Base-by-base conservation (phyloP, 768 basidiomycete genomes). In the Leccinum sublutescens region DNA sequence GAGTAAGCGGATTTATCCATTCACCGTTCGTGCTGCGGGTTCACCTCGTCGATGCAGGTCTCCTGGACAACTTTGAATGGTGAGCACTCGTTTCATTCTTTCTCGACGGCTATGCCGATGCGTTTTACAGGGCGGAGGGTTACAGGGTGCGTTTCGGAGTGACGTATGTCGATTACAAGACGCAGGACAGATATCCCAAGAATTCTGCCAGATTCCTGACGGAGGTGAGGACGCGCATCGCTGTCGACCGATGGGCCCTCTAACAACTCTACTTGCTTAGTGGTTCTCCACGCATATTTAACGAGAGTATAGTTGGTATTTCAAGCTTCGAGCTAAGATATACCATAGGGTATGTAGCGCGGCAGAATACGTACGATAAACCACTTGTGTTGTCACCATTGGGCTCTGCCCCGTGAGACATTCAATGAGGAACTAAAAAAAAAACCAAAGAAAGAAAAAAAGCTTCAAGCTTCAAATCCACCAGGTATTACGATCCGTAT, bases 31-130 rank as follows among this genome's bases (percentile, higher is more conserved):
- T 33, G 33, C 33, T 33, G 33, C 19, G n/a, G 31, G 19, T 29
- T 57, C 34, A 50, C n/a, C 54, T 57, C 27, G 8, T 47, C 14
- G 54, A 49, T 48, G 21, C n/a, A 86, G 85, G 85, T 76, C 78
- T 89, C 64, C 67, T 89, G 47, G 87, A 89, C 65, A 89, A 88
- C 74, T 88, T 89, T 61, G 87, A 89, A 73, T 89, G 88, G 85
- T 73, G 48, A 14, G 63, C 52, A n/a, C 14, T 5, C 11, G 56
- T 17, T 50, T 14, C 6, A 27, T 17, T 25, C 31, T 19, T n/a
- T 19, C 48, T 27, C n/a, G 11, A 52, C 1, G 40, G 15, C 21
- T 3, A 8, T 50, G 4, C 38, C 25, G 15, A 40, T 31, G 9
- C 47, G 33, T 25, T 33, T 15, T 48, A 19, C 14, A 75, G 71